Base-by-base conservation (phyloP, 768 basidiomycete species). In the Candolleomyces aberdarensis region DNA sequence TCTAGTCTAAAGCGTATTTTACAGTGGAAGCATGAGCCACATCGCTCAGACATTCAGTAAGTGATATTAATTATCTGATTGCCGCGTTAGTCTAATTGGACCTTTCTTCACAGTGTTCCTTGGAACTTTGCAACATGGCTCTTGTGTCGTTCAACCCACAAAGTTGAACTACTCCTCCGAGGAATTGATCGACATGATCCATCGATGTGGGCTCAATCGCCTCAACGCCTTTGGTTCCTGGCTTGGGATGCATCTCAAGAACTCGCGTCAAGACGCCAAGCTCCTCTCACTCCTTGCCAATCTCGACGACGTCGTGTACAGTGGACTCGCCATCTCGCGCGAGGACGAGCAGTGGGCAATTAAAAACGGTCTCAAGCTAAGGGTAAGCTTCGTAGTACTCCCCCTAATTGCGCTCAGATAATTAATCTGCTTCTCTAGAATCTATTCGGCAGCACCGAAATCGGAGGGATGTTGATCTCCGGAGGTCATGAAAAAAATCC, bases 1-100 rank as follows among this genome's bases (percentile, higher is more conserved):
- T 65, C 69, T 70, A 77, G 68, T 74, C 70, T 76, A 65, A 76
- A 68, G 64, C 66, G 61, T 71, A 57, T 62, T 70, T 60, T 65
- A 58, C 76, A 91, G 89, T 79, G 89, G 91, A 60, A 88, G 87
- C 77, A 88, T 92, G 88, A 91, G 87, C 69, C 91, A 91, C 73
- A 91, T 91, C 62, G 91, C 74, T 31, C 88, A 91, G 72, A 84
- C 81, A 46, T 89, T 85, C 80, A 86, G 88, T 89, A 73, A 78
- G 87, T 76, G 65, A 53, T 59, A 41, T 58, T 56, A 58, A 57
- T 59, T 60, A 39, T 67, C 65, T 67, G 64, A 67, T 73, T 65
- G 54, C 64, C 62, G 66, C 62, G 39, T 59, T 62, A 59, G 60
- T 26, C 68, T 62, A 66, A 59, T 68, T 39, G 49, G 70, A 64